Evolutionary conservation across 1,284 basidiomycete species (phyloP).

Genomic region (Rhodotorula sp.): DNA sequence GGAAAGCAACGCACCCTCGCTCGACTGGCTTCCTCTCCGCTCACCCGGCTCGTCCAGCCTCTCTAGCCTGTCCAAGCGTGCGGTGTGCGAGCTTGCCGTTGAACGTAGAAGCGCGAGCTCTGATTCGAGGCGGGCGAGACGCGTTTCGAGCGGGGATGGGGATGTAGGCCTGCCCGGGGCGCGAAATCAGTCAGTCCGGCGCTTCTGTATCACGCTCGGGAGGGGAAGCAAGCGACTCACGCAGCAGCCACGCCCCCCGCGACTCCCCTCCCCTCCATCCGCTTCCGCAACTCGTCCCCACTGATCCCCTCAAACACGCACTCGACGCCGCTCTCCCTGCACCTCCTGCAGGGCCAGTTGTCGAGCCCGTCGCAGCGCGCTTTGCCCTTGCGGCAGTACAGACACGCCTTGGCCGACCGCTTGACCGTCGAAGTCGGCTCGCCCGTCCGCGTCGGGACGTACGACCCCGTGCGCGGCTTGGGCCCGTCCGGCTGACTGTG

Average conservation of each 20-base stretch:
- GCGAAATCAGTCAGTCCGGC: no score
- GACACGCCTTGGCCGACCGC: conserved; percentile 6
- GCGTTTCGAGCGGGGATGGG: not conserved
- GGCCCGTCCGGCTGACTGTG: not conserved
- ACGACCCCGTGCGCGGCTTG: not conserved
- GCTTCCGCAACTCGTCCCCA: conserved; percentile 13
- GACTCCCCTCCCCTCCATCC: not conserved
- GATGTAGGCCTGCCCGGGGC: not conserved
- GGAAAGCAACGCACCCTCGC: not conserved
- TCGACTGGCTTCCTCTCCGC: not conserved
- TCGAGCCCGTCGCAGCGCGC: conserved; percentile 38
- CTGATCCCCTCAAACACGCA: conserved; percentile 36
- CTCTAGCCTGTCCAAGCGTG: not conserved
- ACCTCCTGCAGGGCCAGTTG: conserved; percentile 31
- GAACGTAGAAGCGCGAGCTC: not conserved
- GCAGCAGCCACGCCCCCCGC: not conserved
- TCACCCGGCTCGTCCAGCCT: not conserved
- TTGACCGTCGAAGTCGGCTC: not conserved
- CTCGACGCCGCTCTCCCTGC: conserved; percentile 30
- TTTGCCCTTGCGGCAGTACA: conserved; percentile 23
- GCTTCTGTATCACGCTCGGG: no score
- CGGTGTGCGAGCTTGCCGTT: not conserved
- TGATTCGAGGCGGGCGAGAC: conserved; percentile 9
- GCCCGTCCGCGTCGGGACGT: not conserved
- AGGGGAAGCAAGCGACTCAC: not conserved